Conservation (phyloP, 257 asterid species). For the Henckelia pumila region DNA sequence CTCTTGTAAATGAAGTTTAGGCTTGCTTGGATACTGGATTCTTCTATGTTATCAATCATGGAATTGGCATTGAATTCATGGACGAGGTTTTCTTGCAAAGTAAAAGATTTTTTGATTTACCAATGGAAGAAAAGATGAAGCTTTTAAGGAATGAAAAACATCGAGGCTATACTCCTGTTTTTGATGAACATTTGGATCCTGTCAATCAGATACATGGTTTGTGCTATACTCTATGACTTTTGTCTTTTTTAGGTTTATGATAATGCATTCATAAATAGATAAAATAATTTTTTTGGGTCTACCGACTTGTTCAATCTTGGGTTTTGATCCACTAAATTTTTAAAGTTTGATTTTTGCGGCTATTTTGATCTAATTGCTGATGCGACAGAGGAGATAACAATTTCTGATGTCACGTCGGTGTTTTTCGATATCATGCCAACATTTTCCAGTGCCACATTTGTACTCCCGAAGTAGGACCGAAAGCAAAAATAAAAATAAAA, state of each 20-base stretch:
- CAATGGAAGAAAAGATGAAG: slow-evolving; percentile 80
- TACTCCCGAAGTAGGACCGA: too few relatives aligned
- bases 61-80: slow-evolving; percentile 67
- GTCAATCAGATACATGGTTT: slow-evolving; percentile 68
- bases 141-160: slow-evolving; percentile 58
- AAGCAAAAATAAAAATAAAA: too few relatives aligned
- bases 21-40: slow-evolving; percentile 89
- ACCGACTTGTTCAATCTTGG: too few relatives aligned
- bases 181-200: slow-evolving; percentile 76
- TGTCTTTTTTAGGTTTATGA: neutral
- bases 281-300: too few relatives aligned
- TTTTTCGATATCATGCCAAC: too few relatives aligned
- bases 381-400: too few relatives aligned
- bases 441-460: too few relatives aligned
- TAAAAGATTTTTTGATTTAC: slow-evolving; percentile 60
- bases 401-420: too few relatives aligned
- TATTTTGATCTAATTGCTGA: too few relatives aligned
- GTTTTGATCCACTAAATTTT: too few relatives aligned
- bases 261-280: too few relatives aligned
- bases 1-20: slow-evolving; percentile 31
- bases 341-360: too few relatives aligned
- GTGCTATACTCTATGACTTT: neutral
- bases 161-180: slow-evolving; percentile 90
- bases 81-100: slow-evolving; percentile 78
- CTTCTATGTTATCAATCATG: slow-evolving; percentile 86